Conservation (phyloP, 2,329 filamentous ascomycete genomes). For the Diaporthe sp. region DNA sequence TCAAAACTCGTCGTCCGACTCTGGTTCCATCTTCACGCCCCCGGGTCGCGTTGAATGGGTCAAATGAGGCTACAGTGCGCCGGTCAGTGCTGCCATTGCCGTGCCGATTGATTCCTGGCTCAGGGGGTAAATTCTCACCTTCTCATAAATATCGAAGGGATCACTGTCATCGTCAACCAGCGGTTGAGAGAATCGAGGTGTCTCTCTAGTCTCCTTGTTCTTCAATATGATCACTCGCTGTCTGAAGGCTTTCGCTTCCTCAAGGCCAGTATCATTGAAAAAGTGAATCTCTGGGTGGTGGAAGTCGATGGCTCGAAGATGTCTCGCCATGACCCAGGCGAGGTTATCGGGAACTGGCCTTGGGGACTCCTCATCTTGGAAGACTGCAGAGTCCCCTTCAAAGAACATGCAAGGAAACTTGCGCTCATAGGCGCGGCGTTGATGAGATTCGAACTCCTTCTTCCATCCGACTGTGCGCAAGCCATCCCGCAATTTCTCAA, state of each 20-base stretch:
- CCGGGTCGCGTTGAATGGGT: background rate
- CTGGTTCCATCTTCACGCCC: background rate
- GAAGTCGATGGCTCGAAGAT: background rate
- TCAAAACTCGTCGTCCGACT: background rate
- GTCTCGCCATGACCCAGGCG: background rate
- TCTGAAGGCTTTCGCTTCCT: background rate
- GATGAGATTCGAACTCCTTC: background rate
- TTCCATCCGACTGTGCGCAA: background rate
- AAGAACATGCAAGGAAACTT: slow-evolving; percentile 18
- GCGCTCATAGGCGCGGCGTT: background rate
- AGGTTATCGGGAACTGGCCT: background rate
- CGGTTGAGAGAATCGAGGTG: background rate
- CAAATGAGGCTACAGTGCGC: background rate
- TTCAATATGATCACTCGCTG: background rate
- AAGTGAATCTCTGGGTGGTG: background rate
- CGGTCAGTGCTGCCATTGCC: background rate
- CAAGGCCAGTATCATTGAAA: background rate
- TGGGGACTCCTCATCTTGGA: background rate
- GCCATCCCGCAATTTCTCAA: background rate
- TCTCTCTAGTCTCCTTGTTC: background rate
- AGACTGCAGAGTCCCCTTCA: background rate
- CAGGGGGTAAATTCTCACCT: background rate
- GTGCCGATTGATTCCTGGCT: background rate
- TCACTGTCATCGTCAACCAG: background rate
- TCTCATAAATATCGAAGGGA: background rate